These are phyloP conservation scores for Geosmithia putterillii DNA, from an alignment of 2,329 filamentous ascomycete genomes.

Conservation along the genomic window DNA sequence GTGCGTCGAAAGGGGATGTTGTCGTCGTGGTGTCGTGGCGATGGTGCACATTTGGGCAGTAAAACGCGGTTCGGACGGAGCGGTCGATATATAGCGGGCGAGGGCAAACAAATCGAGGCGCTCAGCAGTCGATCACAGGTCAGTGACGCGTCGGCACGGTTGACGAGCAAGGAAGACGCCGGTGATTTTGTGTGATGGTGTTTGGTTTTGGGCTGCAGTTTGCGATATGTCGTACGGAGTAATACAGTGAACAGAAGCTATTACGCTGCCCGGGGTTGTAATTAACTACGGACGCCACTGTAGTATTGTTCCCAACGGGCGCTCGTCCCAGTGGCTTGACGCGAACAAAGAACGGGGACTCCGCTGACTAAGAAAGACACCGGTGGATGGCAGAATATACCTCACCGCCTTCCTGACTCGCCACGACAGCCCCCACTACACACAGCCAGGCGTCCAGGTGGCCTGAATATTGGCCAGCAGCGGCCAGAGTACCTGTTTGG, in stretches of 20 bases:
- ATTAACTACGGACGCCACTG: too few relatives aligned
- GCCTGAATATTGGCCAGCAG: background rate
- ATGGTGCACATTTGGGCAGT: background rate
- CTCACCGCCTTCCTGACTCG: slow-evolving; percentile 7
- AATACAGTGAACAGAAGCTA: background rate
- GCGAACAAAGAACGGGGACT: background rate
- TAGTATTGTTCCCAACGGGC: background rate
- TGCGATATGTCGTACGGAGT: too few relatives aligned
- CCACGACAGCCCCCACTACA: slow-evolving; percentile 2
- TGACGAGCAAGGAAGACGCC: background rate
- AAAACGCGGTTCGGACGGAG: background rate
- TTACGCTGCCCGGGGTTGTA: too few relatives aligned
- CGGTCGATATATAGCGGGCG: background rate
- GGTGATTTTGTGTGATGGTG: background rate
- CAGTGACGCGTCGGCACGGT: background rate
- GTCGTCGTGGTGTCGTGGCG: background rate
- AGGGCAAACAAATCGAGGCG: background rate
- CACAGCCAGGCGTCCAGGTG: background rate
- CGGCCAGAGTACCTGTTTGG: too few relatives aligned
- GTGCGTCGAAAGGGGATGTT: background rate
- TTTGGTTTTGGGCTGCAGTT: background rate
- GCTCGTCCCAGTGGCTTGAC: too few relatives aligned
- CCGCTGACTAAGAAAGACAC: background rate
- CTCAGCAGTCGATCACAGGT: background rate
- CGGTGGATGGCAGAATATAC: slow-evolving; percentile 1